Evolutionary conservation across 1,284 basidiomycete species (phyloP), one percentile per base, ranked within the genome.

Genomic region (Malassezia vespertilionis): DNA sequence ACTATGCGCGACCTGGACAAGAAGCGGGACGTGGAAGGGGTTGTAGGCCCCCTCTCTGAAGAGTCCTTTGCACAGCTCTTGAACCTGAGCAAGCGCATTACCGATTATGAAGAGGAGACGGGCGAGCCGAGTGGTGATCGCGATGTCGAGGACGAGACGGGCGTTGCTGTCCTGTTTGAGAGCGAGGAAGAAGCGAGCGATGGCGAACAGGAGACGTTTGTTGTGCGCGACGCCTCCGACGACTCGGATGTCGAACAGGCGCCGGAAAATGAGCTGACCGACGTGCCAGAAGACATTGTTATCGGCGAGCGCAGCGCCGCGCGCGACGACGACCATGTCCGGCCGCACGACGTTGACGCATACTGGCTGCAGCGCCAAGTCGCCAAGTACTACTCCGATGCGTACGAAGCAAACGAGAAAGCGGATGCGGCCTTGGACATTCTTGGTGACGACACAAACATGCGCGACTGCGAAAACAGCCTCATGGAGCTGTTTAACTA

Each of bases 351-450:
- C 37, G 82, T 97, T 60, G 91, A 99, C 71, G 90, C 82, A 26
- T 97, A 95, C 79, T 99, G 90, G 89, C 85, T 97, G 0, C 93
- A 97, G 69, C 82, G 91, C 4, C 84, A 91, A 52, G 82, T 97
- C 50, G 81, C 85, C 0, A 81, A 85, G 64, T 78, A 87, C 27
- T 96, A 95, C 68, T 79, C 88, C 3, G 93, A 97, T 70, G 87
- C 89, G 1, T 83, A 91, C 60, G 91, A 90, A 24, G 85, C 89
- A 1, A 83, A 87, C 52, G 85, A 89, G 72, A 91, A 97, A 69
- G 86, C 93, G 0, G 75, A 82, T 1, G 76, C 82, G 10, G 87
- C 91, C 0, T 81, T 97, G 47, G 80, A 81, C 44, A 82, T 91
- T 65, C 83, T 99, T 35, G 82, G 82, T 18, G 61, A 68, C 30